Evolutionary conservation across 106 monocot species (phyloP).

Genomic region (Gastrodia elata): DNA sequence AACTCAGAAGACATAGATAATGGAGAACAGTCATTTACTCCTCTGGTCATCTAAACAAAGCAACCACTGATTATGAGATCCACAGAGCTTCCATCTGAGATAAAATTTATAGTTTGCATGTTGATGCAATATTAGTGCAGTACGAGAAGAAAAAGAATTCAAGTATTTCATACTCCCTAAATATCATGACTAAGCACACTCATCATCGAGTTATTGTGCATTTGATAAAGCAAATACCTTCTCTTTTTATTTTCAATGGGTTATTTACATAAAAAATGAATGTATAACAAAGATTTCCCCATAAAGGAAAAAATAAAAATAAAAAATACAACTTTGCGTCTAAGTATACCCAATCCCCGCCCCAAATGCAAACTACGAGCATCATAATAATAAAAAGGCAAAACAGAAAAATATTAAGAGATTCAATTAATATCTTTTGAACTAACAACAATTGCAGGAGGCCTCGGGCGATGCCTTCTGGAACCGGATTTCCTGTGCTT

Average conservation of each 20-base stretch:
- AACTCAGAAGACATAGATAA: too few species aligned
- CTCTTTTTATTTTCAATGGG: slow-evolving; percentile 1
- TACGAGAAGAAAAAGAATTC: too few species aligned
- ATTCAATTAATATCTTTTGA: not conserved
- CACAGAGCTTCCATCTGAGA: too few species aligned
- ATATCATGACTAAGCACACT: too few species aligned
- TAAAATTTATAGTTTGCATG: too few species aligned
- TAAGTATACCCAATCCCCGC: not conserved
- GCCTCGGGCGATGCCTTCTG: not conserved
- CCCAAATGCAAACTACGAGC: not conserved
- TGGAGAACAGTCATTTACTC: too few species aligned
- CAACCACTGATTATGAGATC: too few species aligned
- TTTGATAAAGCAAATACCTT: not conserved
- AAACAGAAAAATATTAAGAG: not conserved
- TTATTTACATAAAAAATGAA: slow-evolving; percentile 12
- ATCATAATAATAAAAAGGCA: not conserved
- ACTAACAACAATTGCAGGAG: too few species aligned
- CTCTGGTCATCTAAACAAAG: too few species aligned
- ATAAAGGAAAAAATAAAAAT: not conserved
- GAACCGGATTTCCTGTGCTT: slow-evolving; percentile 6
- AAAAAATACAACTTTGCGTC: not conserved
- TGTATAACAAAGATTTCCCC: not conserved
- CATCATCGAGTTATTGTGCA: too few species aligned
- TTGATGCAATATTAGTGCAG: too few species aligned
- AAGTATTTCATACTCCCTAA: too few species aligned